Evolutionary conservation across 495 filamentous ascomycete genomes (phyloP).

Genomic region (Neurospora tetrasperma): DNA sequence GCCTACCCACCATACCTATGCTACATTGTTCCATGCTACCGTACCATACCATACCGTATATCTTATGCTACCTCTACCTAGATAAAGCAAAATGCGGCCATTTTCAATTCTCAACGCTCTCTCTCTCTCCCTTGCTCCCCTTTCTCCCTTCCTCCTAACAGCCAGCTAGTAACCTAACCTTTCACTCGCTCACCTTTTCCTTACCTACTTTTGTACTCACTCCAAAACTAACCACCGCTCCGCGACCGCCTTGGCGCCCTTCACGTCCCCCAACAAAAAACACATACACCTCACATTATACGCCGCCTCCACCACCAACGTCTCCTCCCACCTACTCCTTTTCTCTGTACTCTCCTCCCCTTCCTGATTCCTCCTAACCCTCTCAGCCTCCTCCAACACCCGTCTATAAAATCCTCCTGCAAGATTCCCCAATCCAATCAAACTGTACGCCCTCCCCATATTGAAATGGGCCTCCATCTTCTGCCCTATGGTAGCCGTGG

Average conservation of each 20-base stretch:
- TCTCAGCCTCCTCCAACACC: conserved; percentile 20
- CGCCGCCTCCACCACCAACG: conserved; percentile 65
- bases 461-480: conserved; percentile 76
- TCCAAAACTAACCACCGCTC: conserved; percentile 21
- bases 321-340: conserved; percentile 31
- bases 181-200: neutral
- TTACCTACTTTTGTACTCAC: conserved; percentile 2
- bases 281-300: conserved; percentile 53
- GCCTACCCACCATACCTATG: neutral
- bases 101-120: too few relatives aligned
- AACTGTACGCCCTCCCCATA: conserved; percentile 67
- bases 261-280: conserved; percentile 24
- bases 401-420: conserved; percentile 64
- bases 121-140: neutral
- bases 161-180: too few relatives aligned
- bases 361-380: neutral
- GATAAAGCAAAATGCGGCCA: neutral
- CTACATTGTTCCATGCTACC: neutral
- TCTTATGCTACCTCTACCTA: neutral
- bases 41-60: neutral
- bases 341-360: neutral
- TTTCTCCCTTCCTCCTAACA: neutral
- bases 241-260: conserved; percentile 19
- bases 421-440: conserved; percentile 67
- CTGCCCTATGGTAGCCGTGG: conserved; percentile 9